Conservation (phyloP, 2,329 filamentous ascomycete genomes). For the Verticillium klebahnii region DNA sequence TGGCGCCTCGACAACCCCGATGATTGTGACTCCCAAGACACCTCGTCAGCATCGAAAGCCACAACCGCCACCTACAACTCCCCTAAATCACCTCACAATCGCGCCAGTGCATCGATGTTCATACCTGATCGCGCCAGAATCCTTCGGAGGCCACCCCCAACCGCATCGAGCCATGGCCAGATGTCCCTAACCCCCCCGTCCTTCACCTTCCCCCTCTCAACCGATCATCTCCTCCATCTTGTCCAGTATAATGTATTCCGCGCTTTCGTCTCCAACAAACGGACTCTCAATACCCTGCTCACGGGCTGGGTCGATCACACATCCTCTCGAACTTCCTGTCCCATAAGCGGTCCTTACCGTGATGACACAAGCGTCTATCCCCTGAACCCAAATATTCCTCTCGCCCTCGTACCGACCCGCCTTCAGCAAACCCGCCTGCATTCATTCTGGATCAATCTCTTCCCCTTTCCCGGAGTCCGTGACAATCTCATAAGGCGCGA, state of each 20-base stretch:
- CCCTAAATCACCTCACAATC: background rate
- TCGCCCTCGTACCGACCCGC: constrained; percentile 3
- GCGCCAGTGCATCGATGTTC: background rate
- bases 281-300: constrained; percentile 3
- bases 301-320: background rate
- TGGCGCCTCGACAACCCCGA: constrained; percentile 5
- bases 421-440: constrained; percentile 3
- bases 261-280: constrained; percentile 4
- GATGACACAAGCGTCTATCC: constrained; percentile 5
- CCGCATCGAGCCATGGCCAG: background rate
- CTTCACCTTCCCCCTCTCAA: constrained; percentile 1
- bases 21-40: background rate
- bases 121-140: background rate
- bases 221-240: constrained; percentile 8
- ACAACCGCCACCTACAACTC: background rate
- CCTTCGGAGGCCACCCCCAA: background rate
- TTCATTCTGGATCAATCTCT: constrained; percentile 8
- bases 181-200: background rate
- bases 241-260: constrained; percentile 9
- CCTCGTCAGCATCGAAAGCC: background rate
- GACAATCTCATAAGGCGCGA: constrained; percentile 10
- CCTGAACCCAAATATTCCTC: constrained; percentile 8
- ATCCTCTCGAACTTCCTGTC: background rate
- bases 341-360: constrained; percentile 3
- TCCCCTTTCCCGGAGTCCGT: constrained; percentile 7